Evolutionary conservation across 176 grass and related monocot genomes (phyloP).

Genomic region (sorghum (Sorghum bicolor)): Sorghum_bicolor_NCBIv3 NC_012871.2:13570001-13570500

Average conservation of each 20-base stretch:
- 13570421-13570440: too few species aligned
- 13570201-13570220: neutral
- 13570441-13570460: too few species aligned
- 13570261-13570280: neutral
- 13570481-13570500: too few species aligned
- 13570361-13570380: neutral
- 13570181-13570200: constrained; percentile 52
- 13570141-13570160: constrained; percentile 65
- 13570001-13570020: constrained; percentile 40
- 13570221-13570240: neutral
- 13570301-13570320: constrained; percentile 8
- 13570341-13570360: neutral
- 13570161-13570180: constrained; percentile 50
- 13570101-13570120: constrained; percentile 44
- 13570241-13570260: neutral
- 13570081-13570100: constrained; percentile 47
- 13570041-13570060: constrained; percentile 51
- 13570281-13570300: neutral
- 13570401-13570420: too few species aligned
- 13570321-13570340: neutral
- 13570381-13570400: too few species aligned
- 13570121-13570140: constrained; percentile 61
- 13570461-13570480: too few species aligned
- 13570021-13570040: constrained; percentile 58
- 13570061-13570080: constrained; percentile 36